Evolutionary conservation across 371 early-diverging fungal species (phyloP), one percentile per base, ranked within the genome.

Genomic region (Phascolomyces articulosus): DNA sequence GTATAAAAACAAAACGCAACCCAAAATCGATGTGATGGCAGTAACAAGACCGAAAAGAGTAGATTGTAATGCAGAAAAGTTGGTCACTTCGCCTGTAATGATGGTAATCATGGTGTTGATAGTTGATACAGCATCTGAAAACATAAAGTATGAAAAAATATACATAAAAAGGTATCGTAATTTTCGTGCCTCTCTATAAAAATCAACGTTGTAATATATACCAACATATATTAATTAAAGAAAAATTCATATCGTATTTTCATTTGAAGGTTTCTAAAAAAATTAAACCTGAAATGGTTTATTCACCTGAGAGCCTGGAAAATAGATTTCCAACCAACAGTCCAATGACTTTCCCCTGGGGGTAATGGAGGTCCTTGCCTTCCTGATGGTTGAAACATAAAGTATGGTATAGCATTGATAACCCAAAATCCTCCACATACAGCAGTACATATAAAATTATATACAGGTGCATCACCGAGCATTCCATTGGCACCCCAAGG

Each of bases 71-170:
- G 76, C 72, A 18, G 69, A 73, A 62, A 83, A 74, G 51, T 69
- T 62, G 49, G 71, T 64, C 66, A 84, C 73, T 65, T 77, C 70
- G 57, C 70, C 75, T 49, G 80, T 80, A n/a, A 82, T 57, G 58
- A 78, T 70, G 62, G 64, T 60, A 64, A 71, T 63, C 73, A 83
- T 79, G 54, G 74, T 74, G 51, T 70, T 79, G 13, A 78, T 80
- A 4, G 87, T 85, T 11, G 85, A 84, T 40, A 82, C 80, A 16
- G 82, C 87, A 63, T 87, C 87, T 31, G 85, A 79, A 51, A 87
- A 84, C 68, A 87, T 74, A 55, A 87, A 85, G 68, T 85, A 87
- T 8, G 84, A 75, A 63, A 87, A 69, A 31, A 87, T 75, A 60
- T 85, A 87, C 65, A 79, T 62, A 18, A 85, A 85, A 7, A 83